These are phyloP conservation scores for Cenchrus purpureus DNA, from an alignment of 176 grass and related monocot genomes.

Conservation along the genomic window DNA sequence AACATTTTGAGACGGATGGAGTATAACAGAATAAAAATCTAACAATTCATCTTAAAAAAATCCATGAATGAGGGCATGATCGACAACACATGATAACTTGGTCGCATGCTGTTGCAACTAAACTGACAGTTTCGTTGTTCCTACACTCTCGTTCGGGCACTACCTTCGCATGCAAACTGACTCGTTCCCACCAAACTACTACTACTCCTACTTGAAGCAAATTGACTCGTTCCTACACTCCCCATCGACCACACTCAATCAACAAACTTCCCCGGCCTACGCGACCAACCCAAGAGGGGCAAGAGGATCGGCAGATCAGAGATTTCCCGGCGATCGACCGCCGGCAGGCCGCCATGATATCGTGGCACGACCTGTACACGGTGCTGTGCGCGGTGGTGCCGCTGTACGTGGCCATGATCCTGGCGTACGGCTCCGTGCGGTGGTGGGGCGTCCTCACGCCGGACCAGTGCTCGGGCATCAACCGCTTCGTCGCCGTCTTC, in stretches of 20 bases:
- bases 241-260: neutral
- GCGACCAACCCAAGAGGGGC: neutral
- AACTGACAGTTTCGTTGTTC: neutral
- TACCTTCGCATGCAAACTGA: neutral
- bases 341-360: slow-evolving; percentile 54
- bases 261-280: neutral
- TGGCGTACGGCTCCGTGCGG: slow-evolving; percentile 72
- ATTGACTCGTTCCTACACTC: neutral
- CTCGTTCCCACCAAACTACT: neutral
- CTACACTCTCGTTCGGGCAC: neutral
- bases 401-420: slow-evolving; percentile 76
- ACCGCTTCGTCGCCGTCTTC: slow-evolving; percentile 78
- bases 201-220: neutral
- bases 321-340: neutral
- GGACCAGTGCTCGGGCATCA: slow-evolving; percentile 78
- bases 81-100: too few relatives aligned
- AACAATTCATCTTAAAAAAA: too few relatives aligned
- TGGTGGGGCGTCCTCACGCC: slow-evolving; percentile 70
- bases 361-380: slow-evolving; percentile 71
- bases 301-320: neutral
- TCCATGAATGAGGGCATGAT: too few relatives aligned
- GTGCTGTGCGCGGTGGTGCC: slow-evolving; percentile 75
- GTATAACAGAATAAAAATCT: too few relatives aligned
- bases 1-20: too few relatives aligned
- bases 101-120: neutral